A percentile compares a stretch with the other conserved stretches of the same genome.
phyloP scores from a whole-genome alignment of 2,329 filamentous ascomycete species.

The Alternaria triticina region DNA sequence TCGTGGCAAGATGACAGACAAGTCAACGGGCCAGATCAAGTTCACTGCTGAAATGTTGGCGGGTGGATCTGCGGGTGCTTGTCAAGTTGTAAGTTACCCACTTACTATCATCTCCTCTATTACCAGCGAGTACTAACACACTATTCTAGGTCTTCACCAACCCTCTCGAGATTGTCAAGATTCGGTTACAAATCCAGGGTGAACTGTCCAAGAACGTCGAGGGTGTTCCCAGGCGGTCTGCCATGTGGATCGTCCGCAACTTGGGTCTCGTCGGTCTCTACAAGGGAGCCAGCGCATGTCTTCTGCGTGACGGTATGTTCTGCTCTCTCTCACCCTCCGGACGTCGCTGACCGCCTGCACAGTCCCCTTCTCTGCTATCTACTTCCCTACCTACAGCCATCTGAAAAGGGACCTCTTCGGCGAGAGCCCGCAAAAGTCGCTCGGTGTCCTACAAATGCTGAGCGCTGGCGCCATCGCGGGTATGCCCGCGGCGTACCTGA shows the following conservation, averaged over 20 bases:
- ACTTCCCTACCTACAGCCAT: conserved; percentile 96
- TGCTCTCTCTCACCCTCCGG: not conserved
- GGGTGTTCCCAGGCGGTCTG: conserved; percentile 83
- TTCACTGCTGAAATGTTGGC: conserved; percentile 78
- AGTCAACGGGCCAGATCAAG: conserved; percentile 74
- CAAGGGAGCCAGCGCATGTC: conserved; percentile 93
- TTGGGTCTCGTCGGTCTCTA: conserved; percentile 93
- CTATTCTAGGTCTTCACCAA: conserved; percentile 84
- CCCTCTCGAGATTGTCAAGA: conserved; percentile 98
- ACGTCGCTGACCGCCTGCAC: conserved; percentile 15
- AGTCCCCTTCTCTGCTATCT: conserved; percentile 97
- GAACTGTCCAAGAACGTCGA: conserved; percentile 90
- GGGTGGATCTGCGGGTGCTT: conserved; percentile 87
- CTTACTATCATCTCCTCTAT: not conserved
- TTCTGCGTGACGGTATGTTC: conserved; percentile 74
- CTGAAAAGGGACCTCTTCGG: conserved; percentile 94
- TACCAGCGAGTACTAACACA: conserved; percentile 14
- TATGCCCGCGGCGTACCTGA: conserved; percentile 75
- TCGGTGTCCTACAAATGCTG: conserved; percentile 88
- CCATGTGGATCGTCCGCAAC: conserved; percentile 97
- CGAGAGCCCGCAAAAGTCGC: conserved; percentile 83
- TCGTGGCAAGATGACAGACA: conserved; percentile 74
- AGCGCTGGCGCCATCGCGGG: conserved; percentile 85
- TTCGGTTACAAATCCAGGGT: conserved; percentile 95
- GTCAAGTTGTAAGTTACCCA: conserved; percentile 83